Percentiles rank a stretch among this genome's conserved stretches.
Evolutionary conservation across 805 yeast species (phyloP).

Genomic region (Nakazawaea wickerhamii): DNA sequence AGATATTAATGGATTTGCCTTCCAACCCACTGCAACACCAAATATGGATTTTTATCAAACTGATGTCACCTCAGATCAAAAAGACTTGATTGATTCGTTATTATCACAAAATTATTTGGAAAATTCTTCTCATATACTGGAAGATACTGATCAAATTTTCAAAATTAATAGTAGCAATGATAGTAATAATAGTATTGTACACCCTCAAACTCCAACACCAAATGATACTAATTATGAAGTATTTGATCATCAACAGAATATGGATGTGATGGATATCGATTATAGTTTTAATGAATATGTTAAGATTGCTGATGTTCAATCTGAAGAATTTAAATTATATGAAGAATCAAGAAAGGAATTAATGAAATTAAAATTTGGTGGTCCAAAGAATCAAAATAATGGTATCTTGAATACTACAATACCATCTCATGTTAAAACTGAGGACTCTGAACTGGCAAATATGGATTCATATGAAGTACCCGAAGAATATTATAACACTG

Average conservation of each 20-base stretch:
- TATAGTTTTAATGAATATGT: background rate
- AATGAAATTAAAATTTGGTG: constrained; percentile 50
- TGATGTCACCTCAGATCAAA: background rate
- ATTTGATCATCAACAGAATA: background rate
- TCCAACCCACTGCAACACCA: background rate
- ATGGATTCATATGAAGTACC: constrained; percentile 21
- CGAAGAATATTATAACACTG: constrained; percentile 20
- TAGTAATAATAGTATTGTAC: constrained; percentile 12
- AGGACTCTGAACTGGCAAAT: background rate
- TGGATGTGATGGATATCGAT: constrained; percentile 3
- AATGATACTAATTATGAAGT: constrained; percentile 1
- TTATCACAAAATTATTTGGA: constrained; percentile 6
- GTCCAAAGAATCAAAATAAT: constrained; percentile 9
- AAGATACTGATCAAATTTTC: constrained; percentile 7
- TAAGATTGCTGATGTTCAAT: constrained; percentile 3
- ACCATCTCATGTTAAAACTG: constrained; percentile 1
- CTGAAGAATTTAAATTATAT: constrained; percentile 25
- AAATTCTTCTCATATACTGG: constrained; percentile 1
- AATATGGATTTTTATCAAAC: background rate
- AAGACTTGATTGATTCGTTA: constrained; percentile 8
- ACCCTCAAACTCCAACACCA: constrained; percentile 11
- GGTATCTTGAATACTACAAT: background rate
- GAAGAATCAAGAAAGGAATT: constrained; percentile 44
- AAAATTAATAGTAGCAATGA: constrained; percentile 11
- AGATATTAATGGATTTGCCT: background rate